phyloP scores from a whole-genome alignment of 2,329 filamentous ascomycete species.

The Orbilia ellipsospora region DNA sequence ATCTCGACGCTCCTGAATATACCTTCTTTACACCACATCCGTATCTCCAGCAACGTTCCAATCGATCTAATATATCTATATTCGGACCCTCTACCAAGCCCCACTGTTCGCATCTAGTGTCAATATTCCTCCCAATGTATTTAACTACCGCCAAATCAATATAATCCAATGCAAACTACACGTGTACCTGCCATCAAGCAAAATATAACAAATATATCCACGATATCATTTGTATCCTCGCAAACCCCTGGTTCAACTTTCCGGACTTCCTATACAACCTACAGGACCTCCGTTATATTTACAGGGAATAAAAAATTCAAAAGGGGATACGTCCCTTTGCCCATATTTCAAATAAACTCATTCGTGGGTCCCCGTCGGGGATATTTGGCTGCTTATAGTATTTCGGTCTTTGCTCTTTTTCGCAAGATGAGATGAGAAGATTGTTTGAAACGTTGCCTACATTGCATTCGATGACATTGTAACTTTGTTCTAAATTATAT shows the following conservation, averaged over 20 bases:
- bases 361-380: conserved; percentile 43
- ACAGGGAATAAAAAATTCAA: conserved; percentile 42
- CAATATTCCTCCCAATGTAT: too few species aligned
- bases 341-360: conserved; percentile 45
- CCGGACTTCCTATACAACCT: conserved; percentile 50
- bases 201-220: background rate
- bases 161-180: too few species aligned
- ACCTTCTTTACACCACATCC: too few species aligned
- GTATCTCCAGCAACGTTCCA: too few species aligned
- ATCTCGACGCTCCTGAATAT: too few species aligned
- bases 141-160: too few species aligned
- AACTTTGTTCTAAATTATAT: too few species aligned
- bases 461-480: too few species aligned
- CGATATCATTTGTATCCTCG: conserved; percentile 1
- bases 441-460: conserved; percentile 48
- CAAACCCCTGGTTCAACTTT: conserved; percentile 54
- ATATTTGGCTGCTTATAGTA: conserved; percentile 49
- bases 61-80: too few species aligned
- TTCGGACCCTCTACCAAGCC: too few species aligned
- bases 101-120: too few species aligned
- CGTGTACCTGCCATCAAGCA: background rate
- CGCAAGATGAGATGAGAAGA: conserved; percentile 23
- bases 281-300: conserved; percentile 56
- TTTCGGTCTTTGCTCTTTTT: conserved; percentile 37
- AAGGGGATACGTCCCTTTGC: conserved; percentile 15